Base-by-base conservation (phyloP, 2,329 filamentous ascomycete genomes). In the Tolypocladium ovalisporum region DNA sequence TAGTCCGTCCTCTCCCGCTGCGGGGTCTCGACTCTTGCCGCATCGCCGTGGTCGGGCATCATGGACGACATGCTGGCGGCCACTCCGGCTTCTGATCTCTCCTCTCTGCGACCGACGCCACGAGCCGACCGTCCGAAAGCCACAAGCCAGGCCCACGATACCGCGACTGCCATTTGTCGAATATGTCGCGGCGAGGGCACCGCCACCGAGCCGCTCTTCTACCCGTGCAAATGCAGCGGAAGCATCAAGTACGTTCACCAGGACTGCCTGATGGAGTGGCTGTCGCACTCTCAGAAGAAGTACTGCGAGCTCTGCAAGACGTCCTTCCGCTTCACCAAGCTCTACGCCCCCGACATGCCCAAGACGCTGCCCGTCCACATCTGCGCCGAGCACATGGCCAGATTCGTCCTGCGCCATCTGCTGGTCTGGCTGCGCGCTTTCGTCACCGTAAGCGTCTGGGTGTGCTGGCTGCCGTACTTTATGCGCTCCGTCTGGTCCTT, bases 251-350 rank as follows among this genome's bases (percentile, higher is more conserved):
- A 88, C 68, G 94, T 99, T 60, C 94, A 99, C 71, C 94, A 99
- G 73, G 89, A 95, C 70, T 99, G 94, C 71, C 76, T 99, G 73
- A 96, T 99, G 88, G 92, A 97, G 74, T 99, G 94, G 94, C 80
- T 99, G 27, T 93, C 91, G 54, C 95, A 99, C 73, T 97, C 94
- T 1, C 92, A 99, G 71, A 99, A 99, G 82, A 97, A 97, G 73
- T 89, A 99, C 77, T 99, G 95, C 79, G 94, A 99, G 76, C 85
- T 99, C 39, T 99, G 94, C 84, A 99, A 99, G 77, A 99, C 94
- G 2, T 87, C 92, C 0, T 99, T 97, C 69, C 89, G 91, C 60
- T 99, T 99, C 77, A 99, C 94, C 56, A 99, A 99, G 74, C 83
- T 99, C 42, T 99, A 99, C 76, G 86, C 92, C 60, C 90, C 91